Evolutionary conservation across 805 yeast species (phyloP).

Genomic region (Saturnispora dispora): DNA sequence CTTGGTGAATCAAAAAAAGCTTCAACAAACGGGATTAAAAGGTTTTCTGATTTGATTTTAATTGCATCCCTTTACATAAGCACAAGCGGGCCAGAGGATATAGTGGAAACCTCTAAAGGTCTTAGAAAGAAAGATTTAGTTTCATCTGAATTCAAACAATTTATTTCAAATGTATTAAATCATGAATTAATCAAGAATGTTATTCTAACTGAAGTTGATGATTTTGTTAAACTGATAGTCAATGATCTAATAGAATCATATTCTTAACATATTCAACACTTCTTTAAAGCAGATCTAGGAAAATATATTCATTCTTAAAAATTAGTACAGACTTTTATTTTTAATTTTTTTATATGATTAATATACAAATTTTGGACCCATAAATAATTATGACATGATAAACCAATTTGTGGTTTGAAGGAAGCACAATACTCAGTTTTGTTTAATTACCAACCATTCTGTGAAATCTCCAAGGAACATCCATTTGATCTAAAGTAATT

Average conservation of each 20-base stretch:
- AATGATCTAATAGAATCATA: constrained; percentile 24
- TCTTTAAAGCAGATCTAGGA: background rate
- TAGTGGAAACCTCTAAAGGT: constrained; percentile 12
- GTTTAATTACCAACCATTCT: constrained; percentile 26
- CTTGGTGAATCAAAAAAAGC: background rate
- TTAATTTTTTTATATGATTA: background rate
- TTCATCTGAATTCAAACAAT: constrained; percentile 22
- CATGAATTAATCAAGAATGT: constrained; percentile 19
- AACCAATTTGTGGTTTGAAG: background rate
- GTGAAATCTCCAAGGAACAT: constrained; percentile 56
- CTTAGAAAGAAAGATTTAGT: constrained; percentile 18
- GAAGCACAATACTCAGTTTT: background rate
- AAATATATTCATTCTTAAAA: background rate
- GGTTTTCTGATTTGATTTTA: constrained; percentile 15
- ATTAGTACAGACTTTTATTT: background rate
- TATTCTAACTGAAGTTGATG: constrained; percentile 21
- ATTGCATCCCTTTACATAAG: constrained; percentile 15
- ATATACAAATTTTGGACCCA: background rate
- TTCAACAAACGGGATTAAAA: constrained; percentile 7
- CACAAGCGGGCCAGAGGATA: constrained; percentile 13
- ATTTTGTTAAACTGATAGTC: constrained; percentile 24
- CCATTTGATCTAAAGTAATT: constrained; percentile 47
- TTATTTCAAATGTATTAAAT: constrained; percentile 22
- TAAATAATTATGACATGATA: background rate
- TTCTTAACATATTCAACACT: background rate